These are phyloP conservation scores for Apiospora rasikravindrae DNA, from an alignment of 2,329 filamentous ascomycete genomes.

Conservation along the genomic window DNA sequence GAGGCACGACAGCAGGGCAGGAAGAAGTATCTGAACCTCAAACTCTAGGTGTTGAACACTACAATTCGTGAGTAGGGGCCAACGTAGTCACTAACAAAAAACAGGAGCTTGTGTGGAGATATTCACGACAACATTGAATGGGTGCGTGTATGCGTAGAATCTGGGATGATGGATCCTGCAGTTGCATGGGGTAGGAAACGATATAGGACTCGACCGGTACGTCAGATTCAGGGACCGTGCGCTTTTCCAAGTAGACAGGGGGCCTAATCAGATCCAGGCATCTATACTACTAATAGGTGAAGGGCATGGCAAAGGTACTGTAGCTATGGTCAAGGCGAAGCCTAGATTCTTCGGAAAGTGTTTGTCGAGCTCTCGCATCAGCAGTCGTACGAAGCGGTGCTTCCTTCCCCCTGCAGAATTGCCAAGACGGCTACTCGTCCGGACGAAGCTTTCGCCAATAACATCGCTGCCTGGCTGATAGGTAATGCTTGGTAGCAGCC, in stretches of 20 bases:
- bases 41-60: no score
- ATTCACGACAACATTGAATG: neutral
- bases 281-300: no score
- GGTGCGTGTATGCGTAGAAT: no score
- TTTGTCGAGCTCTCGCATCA: neutral
- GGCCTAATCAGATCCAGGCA: no score
- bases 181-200: no score
- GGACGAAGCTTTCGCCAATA: constrained; percentile 21
- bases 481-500: neutral
- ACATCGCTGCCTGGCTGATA: neutral
- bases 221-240: neutral
- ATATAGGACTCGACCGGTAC: no score
- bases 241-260: no score
- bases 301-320: no score
- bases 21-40: neutral
- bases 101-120: neutral
- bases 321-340: neutral
- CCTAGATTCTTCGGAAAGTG: neutral
- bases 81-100: neutral
- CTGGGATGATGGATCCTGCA: no score
- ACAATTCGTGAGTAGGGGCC: neutral
- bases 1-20: neutral
- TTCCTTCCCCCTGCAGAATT: neutral
- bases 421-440: neutral
- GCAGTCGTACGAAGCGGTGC: neutral